Evolutionary conservation across 805 yeast species (phyloP).

Genomic region (Teunomyces cretensis): DNA sequence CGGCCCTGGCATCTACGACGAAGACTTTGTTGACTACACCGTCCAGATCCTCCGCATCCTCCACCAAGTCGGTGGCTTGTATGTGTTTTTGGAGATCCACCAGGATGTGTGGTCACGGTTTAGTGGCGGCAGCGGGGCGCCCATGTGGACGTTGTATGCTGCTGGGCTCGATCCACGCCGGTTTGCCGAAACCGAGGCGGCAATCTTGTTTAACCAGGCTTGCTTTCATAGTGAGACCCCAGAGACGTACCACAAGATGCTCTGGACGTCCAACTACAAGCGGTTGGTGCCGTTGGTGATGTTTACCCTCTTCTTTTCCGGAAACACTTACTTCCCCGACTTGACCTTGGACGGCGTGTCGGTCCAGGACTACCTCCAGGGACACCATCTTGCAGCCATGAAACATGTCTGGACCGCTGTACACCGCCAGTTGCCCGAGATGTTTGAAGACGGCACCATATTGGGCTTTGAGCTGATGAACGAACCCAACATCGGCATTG

Average conservation of each 20-base stretch:
- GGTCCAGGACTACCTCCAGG: constrained; percentile 76
- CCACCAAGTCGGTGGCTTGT: constrained; percentile 65
- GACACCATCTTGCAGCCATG: constrained; percentile 58
- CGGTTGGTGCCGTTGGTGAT: constrained; percentile 74
- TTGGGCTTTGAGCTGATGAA: constrained; percentile 84
- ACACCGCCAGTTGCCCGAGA: constrained; percentile 24
- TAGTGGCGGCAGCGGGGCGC: constrained; percentile 92
- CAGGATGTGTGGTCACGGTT: constrained; percentile 94
- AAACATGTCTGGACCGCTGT: constrained; percentile 32
- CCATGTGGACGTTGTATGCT: constrained; percentile 87
- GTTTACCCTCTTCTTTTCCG: constrained; percentile 86
- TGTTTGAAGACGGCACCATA: constrained; percentile 47
- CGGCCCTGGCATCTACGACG: constrained; percentile 84
- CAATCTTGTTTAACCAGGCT: constrained; percentile 64
- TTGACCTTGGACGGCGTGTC: constrained; percentile 68
- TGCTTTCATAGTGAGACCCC: constrained; percentile 35
- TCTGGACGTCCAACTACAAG: constrained; percentile 88
- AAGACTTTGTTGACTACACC: constrained; percentile 70
- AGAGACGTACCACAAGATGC: constrained; percentile 73
- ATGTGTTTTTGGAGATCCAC: constrained; percentile 83
- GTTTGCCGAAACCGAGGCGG: constrained; percentile 76
- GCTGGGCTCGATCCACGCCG: constrained; percentile 81
- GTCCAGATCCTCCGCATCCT: constrained; percentile 58
- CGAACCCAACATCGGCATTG: constrained; percentile 79
- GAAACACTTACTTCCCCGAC: constrained; percentile 73